Evolutionary conservation across 768 basidiomycete genomes (phyloP).

Genomic region (Xerocomellus dryophilus): DNA sequence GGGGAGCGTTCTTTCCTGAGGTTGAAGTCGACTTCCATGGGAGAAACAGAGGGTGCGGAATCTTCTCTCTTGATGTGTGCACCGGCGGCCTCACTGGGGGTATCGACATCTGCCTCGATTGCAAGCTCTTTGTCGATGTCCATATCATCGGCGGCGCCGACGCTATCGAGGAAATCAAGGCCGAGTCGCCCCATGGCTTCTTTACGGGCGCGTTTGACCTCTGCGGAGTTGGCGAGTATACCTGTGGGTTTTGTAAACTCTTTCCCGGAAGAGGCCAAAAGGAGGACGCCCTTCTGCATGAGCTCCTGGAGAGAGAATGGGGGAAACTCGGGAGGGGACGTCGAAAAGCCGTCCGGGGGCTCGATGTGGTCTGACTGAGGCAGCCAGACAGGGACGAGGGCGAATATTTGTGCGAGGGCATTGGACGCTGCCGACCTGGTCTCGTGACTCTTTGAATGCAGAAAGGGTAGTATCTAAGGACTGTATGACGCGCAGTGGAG

Average conservation of each 20-base stretch:
- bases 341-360: conserved; percentile 26
- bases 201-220: conserved; percentile 83
- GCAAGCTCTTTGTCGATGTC: conserved; percentile 82
- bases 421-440: conserved; percentile 87
- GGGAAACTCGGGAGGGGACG: conserved; percentile 56
- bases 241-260: conserved; percentile 79
- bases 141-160: conserved; percentile 73
- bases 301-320: conserved; percentile 75
- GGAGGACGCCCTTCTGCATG: conserved; percentile 69
- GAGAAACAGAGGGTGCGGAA: conserved; percentile 33
- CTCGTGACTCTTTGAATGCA: conserved; percentile 90
- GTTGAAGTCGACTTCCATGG: conserved; percentile 45
- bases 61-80: conserved; percentile 39
- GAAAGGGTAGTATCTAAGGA: conserved; percentile 78
- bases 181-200: conserved; percentile 88
- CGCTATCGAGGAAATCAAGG: conserved; percentile 77
- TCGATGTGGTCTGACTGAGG: conserved; percentile 31
- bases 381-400: conserved; percentile 78
- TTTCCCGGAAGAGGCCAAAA: conserved; percentile 91
- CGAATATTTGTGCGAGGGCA: conserved; percentile 84
- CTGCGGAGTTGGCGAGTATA: conserved; percentile 67
- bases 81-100: conserved; percentile 44
- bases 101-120: conserved; percentile 50
- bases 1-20: conserved; percentile 40
- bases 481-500: neutral